A percentile compares a stretch with the other conserved stretches of the same genome.
These are phyloP conservation scores for Zymoseptoria passerinii DNA, from an alignment of 2,329 filamentous ascomycete genomes.

Conservation along the genomic window DNA sequence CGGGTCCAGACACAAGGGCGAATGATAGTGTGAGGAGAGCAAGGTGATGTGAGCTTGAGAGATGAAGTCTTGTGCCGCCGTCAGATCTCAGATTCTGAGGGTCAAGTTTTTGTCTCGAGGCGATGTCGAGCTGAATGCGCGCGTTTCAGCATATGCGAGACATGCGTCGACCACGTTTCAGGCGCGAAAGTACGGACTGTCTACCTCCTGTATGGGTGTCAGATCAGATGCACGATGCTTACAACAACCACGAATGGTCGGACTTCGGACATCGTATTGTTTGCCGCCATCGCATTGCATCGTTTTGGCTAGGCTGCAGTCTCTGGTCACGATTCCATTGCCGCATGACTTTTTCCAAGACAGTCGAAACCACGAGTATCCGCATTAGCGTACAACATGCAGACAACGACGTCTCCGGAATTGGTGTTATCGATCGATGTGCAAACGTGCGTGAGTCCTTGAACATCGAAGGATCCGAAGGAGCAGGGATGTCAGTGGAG, in stretches of 20 bases:
- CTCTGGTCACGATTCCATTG: no score
- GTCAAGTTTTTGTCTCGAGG: neutral
- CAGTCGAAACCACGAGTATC: no score
- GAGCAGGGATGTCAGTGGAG: neutral
- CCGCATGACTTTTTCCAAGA: no score
- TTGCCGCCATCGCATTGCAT: neutral
- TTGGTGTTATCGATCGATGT: no score
- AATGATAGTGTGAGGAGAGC: constrained; percentile 1
- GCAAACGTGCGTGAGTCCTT: neutral
- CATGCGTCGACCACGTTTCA: neutral
- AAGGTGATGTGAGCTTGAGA: constrained; percentile 1
- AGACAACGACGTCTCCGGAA: no score
- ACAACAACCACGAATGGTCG: neutral
- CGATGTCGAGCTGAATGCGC: neutral
- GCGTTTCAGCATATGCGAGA: neutral
- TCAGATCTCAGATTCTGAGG: neutral
- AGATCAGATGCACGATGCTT: neutral
- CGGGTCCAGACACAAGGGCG: neutral
- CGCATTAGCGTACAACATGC: no score
- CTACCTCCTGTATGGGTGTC: neutral
- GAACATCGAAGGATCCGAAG: neutral
- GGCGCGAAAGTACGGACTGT: neutral
- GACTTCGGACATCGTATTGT: neutral
- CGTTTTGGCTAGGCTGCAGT: neutral
- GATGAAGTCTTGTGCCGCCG: neutral